These are phyloP conservation scores for Paramyrothecium roridum DNA, from an alignment of 2,329 filamentous ascomycete genomes.

Conservation along the genomic window DNA sequence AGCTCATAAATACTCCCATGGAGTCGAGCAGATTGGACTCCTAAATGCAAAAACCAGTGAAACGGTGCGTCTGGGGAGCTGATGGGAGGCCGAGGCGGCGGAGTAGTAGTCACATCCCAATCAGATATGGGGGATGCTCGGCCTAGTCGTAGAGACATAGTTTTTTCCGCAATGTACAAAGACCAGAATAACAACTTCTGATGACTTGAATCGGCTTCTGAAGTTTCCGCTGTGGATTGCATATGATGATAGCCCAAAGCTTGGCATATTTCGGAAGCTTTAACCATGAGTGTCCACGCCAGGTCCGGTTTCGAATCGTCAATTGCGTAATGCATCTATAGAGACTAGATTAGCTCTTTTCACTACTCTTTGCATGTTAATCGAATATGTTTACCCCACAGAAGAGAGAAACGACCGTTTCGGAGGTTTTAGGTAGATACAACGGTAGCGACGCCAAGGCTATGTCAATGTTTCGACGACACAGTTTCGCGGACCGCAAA, in stretches of 20 bases:
- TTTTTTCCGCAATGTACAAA: constrained; percentile 53
- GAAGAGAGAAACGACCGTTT: constrained; percentile 10
- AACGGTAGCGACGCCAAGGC: constrained; percentile 25
- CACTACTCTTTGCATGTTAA: background rate
- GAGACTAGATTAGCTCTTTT: background rate
- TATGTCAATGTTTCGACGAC: constrained; percentile 25
- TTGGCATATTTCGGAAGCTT: constrained; percentile 26
- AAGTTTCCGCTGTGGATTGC: constrained; percentile 19
- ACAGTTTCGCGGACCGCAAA: constrained; percentile 15
- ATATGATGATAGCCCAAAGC: constrained; percentile 24
- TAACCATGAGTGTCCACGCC: constrained; percentile 23
- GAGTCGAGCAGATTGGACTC: constrained; percentile 49
- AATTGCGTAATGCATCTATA: constrained; percentile 24
- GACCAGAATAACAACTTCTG: constrained; percentile 51
- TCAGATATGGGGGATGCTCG: constrained; percentile 51
- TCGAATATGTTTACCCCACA: background rate
- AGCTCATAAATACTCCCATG: constrained; percentile 55
- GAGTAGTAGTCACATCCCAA: constrained; percentile 50
- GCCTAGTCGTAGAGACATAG: constrained; percentile 52
- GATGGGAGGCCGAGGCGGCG: constrained; percentile 18
- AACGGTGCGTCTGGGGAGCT: constrained; percentile 20
- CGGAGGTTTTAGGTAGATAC: constrained; percentile 23
- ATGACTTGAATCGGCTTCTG: constrained; percentile 9
- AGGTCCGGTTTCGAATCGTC: constrained; percentile 29
- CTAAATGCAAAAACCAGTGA: constrained; percentile 37